Evolutionary conservation across 352 stramenopile genomes (phyloP), one percentile per base, ranked within the genome.

Genomic region (Stephanocyclus meneghinianus): DNA sequence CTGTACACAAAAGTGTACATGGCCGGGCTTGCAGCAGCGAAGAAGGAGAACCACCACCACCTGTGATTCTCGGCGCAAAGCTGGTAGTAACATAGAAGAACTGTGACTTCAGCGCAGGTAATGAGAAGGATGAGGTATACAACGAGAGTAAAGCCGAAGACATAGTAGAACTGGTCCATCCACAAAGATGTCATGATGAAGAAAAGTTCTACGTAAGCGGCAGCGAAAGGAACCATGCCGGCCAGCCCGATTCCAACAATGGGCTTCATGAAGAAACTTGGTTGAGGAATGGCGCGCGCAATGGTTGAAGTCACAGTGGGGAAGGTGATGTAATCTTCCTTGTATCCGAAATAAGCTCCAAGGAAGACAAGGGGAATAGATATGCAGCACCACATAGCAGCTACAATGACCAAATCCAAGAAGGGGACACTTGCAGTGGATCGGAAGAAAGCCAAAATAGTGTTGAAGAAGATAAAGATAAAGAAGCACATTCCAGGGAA

Each of bases 121-220:
- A 98, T 91, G 76, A 98, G 91, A 51, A 99, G 88, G 76, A 99
- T 98, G 48, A 99, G 72, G 84, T 98, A 98, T 51, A 98, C 97
- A 50, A 98, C 90, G 70, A 98, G 84, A 45, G 98, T 93, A 87
- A 99, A 99, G 71, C 97, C 97, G 90, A 99, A 99, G n/a, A 99
- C 95, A 90, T 99, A 99, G 93, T 99, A 99, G 69, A 92, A 93
- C 70, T 93, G 89, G 90, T 99, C 95, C 79, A 98, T 98, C 97
- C 97, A 99, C 81, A 99, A 88, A 56, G 94, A 97, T 45, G 95
- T 98, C 71, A 99, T 95, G 83, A 99, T 98, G 88, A 99, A 99
- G 90, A 98, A 99, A 16, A 99, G 94, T 90, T 99, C 98, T 37
- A 99, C 97, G 78, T 98, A 99, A 73, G 99, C 97, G 16, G 97